Evolutionary conservation across 495 filamentous ascomycete genomes (phyloP).

Genomic region (Aspergillus ellipticus): DNA sequence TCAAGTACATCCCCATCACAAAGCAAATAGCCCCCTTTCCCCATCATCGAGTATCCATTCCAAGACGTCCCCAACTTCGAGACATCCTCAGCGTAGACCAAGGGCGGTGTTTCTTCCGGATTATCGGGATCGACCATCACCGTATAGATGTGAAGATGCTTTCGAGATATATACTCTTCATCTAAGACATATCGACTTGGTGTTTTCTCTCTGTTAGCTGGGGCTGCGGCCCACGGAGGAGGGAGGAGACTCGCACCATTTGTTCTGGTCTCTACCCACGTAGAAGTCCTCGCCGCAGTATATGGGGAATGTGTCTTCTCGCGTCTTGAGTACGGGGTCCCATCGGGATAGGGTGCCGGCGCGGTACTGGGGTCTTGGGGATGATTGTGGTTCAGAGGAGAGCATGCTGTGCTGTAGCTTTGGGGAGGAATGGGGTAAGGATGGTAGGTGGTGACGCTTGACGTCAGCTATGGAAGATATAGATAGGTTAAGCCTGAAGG

Average conservation of each 20-base stretch:
- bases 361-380: background rate
- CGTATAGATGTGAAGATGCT: slow-evolving; percentile 60
- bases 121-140: slow-evolving; percentile 47
- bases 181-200: slow-evolving; percentile 40
- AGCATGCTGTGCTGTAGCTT: background rate
- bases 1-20: slow-evolving; percentile 51
- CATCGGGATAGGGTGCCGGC: slow-evolving; percentile 28
- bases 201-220: slow-evolving; percentile 6
- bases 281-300: slow-evolving; percentile 30
- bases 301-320: slow-evolving; percentile 14
- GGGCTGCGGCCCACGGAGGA: background rate
- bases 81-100: slow-evolving; percentile 60
- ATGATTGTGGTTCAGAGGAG: too few relatives aligned
- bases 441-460: too few relatives aligned
- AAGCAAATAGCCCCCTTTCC: slow-evolving; percentile 44
- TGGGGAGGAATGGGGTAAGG: background rate
- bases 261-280: slow-evolving; percentile 35
- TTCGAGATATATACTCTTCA: slow-evolving; percentile 49
- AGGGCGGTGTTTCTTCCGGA: slow-evolving; percentile 31
- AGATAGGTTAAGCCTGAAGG: background rate
- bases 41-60: slow-evolving; percentile 45
- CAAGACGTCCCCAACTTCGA: slow-evolving; percentile 56
- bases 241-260: slow-evolving; percentile 20
- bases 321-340: slow-evolving; percentile 13
- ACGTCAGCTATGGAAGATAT: too few relatives aligned